phyloP scores from a whole-genome alignment of 495 filamentous ascomycete species.

The Neurospora intermedia region DNA sequence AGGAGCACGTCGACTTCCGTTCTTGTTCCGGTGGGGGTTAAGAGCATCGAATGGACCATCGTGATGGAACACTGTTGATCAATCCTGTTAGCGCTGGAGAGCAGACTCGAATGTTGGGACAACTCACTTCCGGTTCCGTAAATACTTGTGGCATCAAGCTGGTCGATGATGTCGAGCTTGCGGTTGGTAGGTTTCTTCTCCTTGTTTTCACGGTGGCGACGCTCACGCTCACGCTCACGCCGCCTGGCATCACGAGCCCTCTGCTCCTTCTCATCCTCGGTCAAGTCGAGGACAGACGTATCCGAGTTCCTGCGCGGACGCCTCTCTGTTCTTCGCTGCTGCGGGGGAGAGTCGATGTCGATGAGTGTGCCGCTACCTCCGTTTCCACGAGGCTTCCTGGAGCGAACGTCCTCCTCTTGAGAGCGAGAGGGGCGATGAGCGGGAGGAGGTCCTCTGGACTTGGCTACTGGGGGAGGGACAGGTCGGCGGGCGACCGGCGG shows the following conservation, averaged over 20 bases:
- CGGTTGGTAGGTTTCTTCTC: conserved; percentile 47
- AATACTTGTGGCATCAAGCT: conserved; percentile 93
- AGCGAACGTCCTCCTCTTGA: conserved; percentile 48
- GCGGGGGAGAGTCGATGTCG: conserved; percentile 23
- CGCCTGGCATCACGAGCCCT: conserved; percentile 60
- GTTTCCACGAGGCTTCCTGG: conserved; percentile 28
- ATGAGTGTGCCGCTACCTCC: conserved; percentile 21
- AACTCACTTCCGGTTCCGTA: conserved; percentile 87
- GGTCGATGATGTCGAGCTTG: conserved; percentile 88
- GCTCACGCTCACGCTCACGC: conserved; percentile 65
- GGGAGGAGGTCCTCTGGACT: conserved; percentile 32
- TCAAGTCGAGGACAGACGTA: conserved; percentile 72
- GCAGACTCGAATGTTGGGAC: neutral
- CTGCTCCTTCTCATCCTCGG: conserved; percentile 69
- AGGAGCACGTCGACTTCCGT: conserved; percentile 65
- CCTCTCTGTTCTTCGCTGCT: conserved; percentile 31
- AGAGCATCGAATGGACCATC: conserved; percentile 98
- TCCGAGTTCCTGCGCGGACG: conserved; percentile 85
- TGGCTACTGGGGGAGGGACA: conserved; percentile 31
- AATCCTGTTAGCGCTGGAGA: conserved; percentile 2
- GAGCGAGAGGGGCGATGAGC: conserved; percentile 51
- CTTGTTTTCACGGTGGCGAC: conserved; percentile 49
- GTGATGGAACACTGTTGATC: conserved; percentile 78
- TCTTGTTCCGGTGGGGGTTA: conserved; percentile 89
- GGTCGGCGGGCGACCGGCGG: conserved; percentile 26